Evolutionary conservation across 495 filamentous ascomycete genomes (phyloP).

Genomic region (Trichoderma erinaceum): DNA sequence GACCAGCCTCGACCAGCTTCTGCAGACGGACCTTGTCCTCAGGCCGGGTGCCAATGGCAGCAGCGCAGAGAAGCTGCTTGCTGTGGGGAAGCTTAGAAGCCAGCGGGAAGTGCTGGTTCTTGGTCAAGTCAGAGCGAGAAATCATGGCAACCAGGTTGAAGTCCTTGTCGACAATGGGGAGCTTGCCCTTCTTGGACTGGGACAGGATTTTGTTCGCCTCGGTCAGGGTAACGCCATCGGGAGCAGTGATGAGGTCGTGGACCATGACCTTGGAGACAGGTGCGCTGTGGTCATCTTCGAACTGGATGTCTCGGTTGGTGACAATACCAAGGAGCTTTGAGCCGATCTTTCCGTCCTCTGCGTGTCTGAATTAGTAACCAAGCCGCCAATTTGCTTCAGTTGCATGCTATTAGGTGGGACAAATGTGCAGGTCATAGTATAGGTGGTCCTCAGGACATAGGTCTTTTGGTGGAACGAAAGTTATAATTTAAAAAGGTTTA

Average conservation of each 20-base stretch:
- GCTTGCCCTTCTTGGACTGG: slow-evolving; percentile 97
- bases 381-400: slow-evolving; percentile 21
- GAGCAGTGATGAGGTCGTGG: slow-evolving; percentile 87
- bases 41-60: slow-evolving; percentile 88
- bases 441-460: slow-evolving; percentile 68
- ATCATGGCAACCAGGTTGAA: slow-evolving; percentile 91
- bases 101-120: slow-evolving; percentile 95
- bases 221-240: slow-evolving; percentile 70
- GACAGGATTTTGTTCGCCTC: slow-evolving; percentile 92
- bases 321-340: slow-evolving; percentile 96
- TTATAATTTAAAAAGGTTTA: slow-evolving; percentile 65
- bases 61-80: slow-evolving; percentile 94
- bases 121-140: slow-evolving; percentile 94
- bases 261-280: slow-evolving; percentile 91
- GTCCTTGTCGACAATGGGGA: slow-evolving; percentile 84
- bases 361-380: slow-evolving; percentile 19
- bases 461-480: slow-evolving; percentile 99
- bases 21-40: slow-evolving; percentile 83
- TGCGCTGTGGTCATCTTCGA: slow-evolving; percentile 65
- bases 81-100: slow-evolving; percentile 95
- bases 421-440: slow-evolving; percentile 27
- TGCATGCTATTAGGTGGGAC: too few relatives aligned
- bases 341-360: slow-evolving; percentile 86
- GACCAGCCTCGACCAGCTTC: slow-evolving; percentile 84
- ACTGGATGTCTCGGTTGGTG: slow-evolving; percentile 92